Conservation (phyloP, 177 flowering plant genomes). For the Vitis hybrid region DNA sequence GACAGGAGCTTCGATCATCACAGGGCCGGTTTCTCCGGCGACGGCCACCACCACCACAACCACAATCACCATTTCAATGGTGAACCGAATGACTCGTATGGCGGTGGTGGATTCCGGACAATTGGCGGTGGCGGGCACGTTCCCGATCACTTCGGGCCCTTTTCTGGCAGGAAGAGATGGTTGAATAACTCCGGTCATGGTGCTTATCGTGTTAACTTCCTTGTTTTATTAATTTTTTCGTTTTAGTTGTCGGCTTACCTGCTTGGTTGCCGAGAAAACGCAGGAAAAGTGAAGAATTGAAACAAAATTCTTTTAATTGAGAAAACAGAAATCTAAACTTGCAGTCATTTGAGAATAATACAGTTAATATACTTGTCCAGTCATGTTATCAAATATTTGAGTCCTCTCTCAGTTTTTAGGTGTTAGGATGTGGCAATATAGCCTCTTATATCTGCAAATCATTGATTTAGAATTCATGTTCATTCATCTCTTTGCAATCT, state of each 20-base stretch:
- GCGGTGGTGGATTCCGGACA: conserved; percentile 11
- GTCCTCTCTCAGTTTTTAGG: too few relatives aligned
- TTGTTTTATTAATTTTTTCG: neutral
- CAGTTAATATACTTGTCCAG: too few relatives aligned
- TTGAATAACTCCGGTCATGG: conserved; percentile 19
- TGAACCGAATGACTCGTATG: conserved; percentile 1
- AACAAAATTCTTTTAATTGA: neutral
- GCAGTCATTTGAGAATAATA: too few relatives aligned
- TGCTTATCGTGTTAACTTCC: conserved; percentile 6
- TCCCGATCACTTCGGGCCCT: conserved; percentile 10
- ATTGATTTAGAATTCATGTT: too few relatives aligned
- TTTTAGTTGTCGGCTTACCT: neutral
- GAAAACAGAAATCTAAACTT: too few relatives aligned
- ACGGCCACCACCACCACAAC: conserved; percentile 6
- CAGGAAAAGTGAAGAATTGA: neutral
- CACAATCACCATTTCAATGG: neutral
- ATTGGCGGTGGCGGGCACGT: neutral
- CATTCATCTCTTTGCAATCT: too few relatives aligned
- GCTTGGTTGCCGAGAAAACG: neutral
- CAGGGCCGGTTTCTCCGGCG: conserved; percentile 10
- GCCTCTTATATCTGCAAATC: too few relatives aligned
- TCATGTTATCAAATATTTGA: too few relatives aligned
- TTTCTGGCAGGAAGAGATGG: conserved; percentile 31
- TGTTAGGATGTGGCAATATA: too few relatives aligned
- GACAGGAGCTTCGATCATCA: conserved; percentile 1